Percentiles rank a stretch among this genome's conserved stretches.
phyloP scores from a whole-genome alignment of 2,329 filamentous ascomycete genomes.

The Dendrostoma leiphaemia region DNA sequence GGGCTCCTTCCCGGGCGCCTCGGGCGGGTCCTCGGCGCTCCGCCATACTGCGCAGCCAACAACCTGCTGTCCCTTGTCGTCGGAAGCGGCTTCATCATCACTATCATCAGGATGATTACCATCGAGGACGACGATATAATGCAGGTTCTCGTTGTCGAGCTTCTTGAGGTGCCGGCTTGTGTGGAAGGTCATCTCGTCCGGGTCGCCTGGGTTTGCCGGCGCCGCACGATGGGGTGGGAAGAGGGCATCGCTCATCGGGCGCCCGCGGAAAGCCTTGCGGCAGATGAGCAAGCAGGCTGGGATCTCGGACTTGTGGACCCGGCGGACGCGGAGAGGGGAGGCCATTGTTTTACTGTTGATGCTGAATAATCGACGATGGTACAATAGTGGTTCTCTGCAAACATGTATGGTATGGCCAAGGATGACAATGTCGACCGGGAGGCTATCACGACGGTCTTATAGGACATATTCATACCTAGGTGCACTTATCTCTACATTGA shows the following conservation, averaged over 20 bases:
- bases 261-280: constrained; percentile 3
- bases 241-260: constrained; percentile 5
- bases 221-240: constrained; percentile 13
- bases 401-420: no score
- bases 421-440: no score
- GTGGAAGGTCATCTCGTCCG: background rate
- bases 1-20: no score
- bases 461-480: no score
- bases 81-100: no score
- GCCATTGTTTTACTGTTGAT: no score
- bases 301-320: background rate
- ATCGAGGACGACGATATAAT: constrained; percentile 9
- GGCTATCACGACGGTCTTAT: no score
- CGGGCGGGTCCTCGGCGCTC: background rate
- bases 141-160: background rate
- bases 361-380: no score
- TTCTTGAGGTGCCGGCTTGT: background rate
- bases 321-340: background rate
- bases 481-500: no score
- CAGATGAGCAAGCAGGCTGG: background rate
- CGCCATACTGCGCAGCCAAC: background rate
- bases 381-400: no score
- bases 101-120: background rate
- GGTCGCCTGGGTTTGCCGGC: background rate
- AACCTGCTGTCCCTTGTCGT: background rate